A percentile compares a stretch with the other conserved stretches of the same genome.
Conservation (phyloP, 768 basidiomycete species). For the Mrakia hoshinonis region DNA sequence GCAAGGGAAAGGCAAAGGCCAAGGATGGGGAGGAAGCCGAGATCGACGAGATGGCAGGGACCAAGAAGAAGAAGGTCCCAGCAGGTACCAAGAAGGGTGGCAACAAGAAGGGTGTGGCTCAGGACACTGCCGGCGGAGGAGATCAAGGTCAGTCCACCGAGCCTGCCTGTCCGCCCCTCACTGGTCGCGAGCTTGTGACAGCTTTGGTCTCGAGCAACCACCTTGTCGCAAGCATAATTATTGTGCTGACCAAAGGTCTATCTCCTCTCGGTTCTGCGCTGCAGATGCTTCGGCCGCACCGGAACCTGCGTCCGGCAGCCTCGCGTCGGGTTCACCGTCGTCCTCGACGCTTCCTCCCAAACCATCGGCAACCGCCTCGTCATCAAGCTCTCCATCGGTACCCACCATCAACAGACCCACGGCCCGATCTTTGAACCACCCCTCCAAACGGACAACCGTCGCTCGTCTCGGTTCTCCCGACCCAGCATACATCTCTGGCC, state of each 20-base stretch:
- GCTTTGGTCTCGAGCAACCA: too few relatives aligned
- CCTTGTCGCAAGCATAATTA: too few relatives aligned
- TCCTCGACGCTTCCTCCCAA: background rate
- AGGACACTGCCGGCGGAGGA: background rate
- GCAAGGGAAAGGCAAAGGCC: conserved; percentile 7
- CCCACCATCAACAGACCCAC: too few relatives aligned
- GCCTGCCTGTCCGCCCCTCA: too few relatives aligned
- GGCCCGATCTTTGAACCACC: too few relatives aligned
- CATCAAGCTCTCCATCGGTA: background rate
- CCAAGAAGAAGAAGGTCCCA: conserved; percentile 4
- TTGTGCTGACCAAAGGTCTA: too few relatives aligned
- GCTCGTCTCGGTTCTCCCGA: too few relatives aligned
- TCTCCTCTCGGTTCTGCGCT: background rate
- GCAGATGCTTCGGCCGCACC: background rate
- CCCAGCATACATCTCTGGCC: background rate
- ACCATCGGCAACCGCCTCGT: background rate
- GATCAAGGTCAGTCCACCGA: background rate
- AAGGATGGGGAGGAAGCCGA: conserved; percentile 29
- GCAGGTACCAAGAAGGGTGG: background rate
- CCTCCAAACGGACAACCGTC: too few relatives aligned
- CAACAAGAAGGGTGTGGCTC: background rate
- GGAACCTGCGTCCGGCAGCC: background rate
- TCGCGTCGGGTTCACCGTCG: background rate
- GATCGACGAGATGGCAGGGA: conserved; percentile 24
- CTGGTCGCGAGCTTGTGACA: too few relatives aligned